phyloP scores from a whole-genome alignment of 2,329 filamentous ascomycete genomes.

The Pleomassaria siparia region DNA sequence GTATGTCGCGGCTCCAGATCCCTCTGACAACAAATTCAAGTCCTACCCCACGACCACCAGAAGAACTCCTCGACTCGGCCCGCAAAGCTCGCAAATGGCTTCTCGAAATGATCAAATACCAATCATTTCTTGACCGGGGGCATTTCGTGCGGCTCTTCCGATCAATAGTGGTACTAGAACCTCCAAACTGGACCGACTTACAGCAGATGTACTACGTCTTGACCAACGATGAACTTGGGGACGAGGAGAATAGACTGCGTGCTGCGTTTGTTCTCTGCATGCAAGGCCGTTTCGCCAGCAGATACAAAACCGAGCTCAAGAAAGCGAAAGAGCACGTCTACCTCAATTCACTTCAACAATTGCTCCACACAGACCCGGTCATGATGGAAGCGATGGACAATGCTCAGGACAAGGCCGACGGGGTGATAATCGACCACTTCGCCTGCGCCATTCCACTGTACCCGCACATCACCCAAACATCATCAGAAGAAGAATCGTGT shows the following conservation, averaged over 20 bases:
- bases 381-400: constrained; percentile 5
- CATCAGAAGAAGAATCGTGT: constrained; percentile 14
- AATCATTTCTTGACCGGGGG: constrained; percentile 3
- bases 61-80: neutral
- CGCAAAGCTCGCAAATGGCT: constrained; percentile 16
- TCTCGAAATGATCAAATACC: constrained; percentile 8
- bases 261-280: constrained; percentile 13
- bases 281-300: constrained; percentile 15
- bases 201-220: constrained; percentile 24
- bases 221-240: constrained; percentile 9
- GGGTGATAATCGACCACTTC: constrained; percentile 18
- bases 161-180: constrained; percentile 16
- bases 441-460: constrained; percentile 22
- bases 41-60: neutral
- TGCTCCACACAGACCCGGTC: neutral
- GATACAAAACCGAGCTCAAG: neutral
- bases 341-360: neutral
- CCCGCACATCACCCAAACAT: neutral
- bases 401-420: constrained; percentile 6
- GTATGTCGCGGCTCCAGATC: neutral
- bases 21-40: neutral
- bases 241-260: constrained; percentile 10
- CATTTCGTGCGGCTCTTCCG: constrained; percentile 15
- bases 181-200: constrained; percentile 8
- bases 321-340: neutral